These are phyloP conservation scores for Russula griseocarnosa DNA, from an alignment of 768 basidiomycete genomes.

Conservation along the genomic window DNA sequence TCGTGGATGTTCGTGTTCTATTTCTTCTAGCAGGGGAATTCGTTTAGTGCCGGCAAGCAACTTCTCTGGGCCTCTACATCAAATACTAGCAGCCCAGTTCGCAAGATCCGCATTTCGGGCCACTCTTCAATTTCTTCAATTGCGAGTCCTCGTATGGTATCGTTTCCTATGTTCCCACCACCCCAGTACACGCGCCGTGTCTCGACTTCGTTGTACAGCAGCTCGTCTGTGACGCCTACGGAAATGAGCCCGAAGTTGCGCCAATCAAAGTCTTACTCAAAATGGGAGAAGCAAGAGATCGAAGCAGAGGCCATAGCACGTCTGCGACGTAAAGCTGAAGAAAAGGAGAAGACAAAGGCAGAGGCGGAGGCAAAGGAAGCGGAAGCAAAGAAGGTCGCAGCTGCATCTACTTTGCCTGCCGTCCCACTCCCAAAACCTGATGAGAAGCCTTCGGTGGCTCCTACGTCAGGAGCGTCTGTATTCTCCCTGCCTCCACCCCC, in stretches of 20 bases:
- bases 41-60: conserved; percentile 49
- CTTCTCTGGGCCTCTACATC: conserved; percentile 64
- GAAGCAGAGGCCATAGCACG: conserved; percentile 76
- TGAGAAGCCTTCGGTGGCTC: conserved; percentile 9
- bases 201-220: conserved; percentile 29
- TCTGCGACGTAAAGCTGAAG: conserved; percentile 53
- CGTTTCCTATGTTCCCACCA: conserved; percentile 35
- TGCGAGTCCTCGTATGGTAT: conserved; percentile 39
- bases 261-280: conserved; percentile 52
- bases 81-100: conserved; percentile 33
- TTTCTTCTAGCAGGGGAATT: not conserved
- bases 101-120: conserved; percentile 39
- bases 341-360: conserved; percentile 28
- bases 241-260: conserved; percentile 53
- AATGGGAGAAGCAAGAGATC: conserved; percentile 84
- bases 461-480: not conserved
- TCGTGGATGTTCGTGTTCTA: conserved; percentile 1
- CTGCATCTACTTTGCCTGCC: not conserved
- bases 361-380: conserved; percentile 28
- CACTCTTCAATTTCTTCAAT: conserved; percentile 45
- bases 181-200: conserved; percentile 29
- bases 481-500: conserved; percentile 9
- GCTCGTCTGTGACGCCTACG: conserved; percentile 35
- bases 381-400: conserved; percentile 34
- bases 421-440: conserved; percentile 9